Conservation (phyloP, 139 green algal genomes). For the Auxenochlorella protothecoides region DNA sequence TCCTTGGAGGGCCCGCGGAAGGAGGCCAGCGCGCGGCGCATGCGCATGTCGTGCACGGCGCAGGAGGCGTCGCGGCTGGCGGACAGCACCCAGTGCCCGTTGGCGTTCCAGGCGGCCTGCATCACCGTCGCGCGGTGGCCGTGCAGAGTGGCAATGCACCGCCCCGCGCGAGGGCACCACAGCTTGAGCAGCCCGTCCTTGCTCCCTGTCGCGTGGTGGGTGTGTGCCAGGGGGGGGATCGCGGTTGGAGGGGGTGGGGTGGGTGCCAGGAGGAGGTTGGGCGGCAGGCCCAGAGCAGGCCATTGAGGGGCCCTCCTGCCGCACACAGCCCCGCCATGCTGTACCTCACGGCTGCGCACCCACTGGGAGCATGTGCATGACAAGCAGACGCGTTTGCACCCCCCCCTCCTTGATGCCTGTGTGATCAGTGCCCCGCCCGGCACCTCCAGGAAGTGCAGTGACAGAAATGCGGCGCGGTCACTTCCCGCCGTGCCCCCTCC, state of each 20-base stretch:
- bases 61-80: constrained; percentile 59
- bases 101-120: constrained; percentile 68
- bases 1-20: constrained; percentile 71
- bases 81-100: constrained; percentile 80
- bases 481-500: too few species aligned
- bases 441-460: too few species aligned
- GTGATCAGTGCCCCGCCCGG: too few species aligned
- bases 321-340: too few species aligned
- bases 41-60: constrained; percentile 70
- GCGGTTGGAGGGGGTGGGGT: neutral
- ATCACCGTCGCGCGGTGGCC: constrained; percentile 76
- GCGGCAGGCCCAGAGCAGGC: too few species aligned
- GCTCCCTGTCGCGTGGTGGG: constrained; percentile 7
- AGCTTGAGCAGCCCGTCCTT: constrained; percentile 86
- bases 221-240: neutral
- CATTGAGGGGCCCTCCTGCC: too few species aligned
- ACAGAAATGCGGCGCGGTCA: too few species aligned
- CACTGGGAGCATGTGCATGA: too few species aligned
- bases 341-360: too few species aligned
- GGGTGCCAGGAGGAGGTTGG: too few species aligned
- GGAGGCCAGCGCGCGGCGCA: constrained; percentile 45
- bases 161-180: constrained; percentile 67
- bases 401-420: too few species aligned
- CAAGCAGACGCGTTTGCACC: too few species aligned
- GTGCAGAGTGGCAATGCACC: constrained; percentile 52